Conservation (phyloP, 2,329 filamentous ascomycete species). For the Phaeosphaeriaceae sp. region DNA sequence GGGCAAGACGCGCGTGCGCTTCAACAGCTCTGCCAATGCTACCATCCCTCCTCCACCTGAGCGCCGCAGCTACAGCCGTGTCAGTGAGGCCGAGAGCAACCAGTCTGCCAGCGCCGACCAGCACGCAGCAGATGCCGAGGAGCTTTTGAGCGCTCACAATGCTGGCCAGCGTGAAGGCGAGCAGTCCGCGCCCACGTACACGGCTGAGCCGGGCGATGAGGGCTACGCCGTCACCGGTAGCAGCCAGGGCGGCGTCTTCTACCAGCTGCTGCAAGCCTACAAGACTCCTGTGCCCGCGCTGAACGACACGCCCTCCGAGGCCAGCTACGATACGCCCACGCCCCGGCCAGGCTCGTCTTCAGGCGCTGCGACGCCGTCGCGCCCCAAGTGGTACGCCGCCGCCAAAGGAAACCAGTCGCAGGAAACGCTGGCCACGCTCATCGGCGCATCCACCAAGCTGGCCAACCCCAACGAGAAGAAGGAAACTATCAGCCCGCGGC, state of each 20-base stretch:
- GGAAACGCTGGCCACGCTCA: constrained; percentile 38
- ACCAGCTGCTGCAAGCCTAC: constrained; percentile 42
- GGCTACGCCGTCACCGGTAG: constrained; percentile 36
- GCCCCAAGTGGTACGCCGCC: constrained; percentile 40
- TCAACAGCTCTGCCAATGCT: constrained; percentile 37
- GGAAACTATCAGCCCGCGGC: constrained; percentile 14
- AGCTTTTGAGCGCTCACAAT: constrained; percentile 29
- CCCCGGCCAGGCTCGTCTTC: constrained; percentile 24
- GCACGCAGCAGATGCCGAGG: constrained; percentile 27
- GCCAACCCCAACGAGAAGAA: constrained; percentile 37
- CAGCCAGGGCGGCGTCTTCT: constrained; percentile 38
- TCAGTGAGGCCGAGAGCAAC: constrained; percentile 20
- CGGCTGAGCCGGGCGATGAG: constrained; percentile 20
- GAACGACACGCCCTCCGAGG: constrained; percentile 20
- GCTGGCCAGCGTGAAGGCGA: background rate
- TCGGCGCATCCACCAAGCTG: constrained; percentile 37
- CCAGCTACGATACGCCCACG: constrained; percentile 14
- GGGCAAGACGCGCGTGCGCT: constrained; percentile 29
- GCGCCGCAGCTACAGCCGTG: constrained; percentile 16
- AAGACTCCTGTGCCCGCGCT: constrained; percentile 27
- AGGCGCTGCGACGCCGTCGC: constrained; percentile 32
- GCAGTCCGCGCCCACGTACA: background rate
- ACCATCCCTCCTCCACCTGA: constrained; percentile 22
- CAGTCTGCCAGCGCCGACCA: constrained; percentile 13
- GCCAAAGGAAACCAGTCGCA: constrained; percentile 34